phyloP scores from a whole-genome alignment of 768 basidiomycete species.

The Suillus clintonianus region DNA sequence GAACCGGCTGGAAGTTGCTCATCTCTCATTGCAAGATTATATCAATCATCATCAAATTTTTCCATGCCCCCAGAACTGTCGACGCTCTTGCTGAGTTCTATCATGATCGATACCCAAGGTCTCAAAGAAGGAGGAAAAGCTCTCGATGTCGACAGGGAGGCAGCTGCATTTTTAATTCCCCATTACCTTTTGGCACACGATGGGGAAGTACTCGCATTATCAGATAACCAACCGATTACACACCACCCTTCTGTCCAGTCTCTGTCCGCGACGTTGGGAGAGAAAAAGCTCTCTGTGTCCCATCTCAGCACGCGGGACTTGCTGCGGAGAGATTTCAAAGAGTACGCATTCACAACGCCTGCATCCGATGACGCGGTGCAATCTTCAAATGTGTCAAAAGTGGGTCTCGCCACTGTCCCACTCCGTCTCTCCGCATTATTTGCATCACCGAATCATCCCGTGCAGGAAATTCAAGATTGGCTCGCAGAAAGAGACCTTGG shows the following conservation, averaged over 20 bases:
- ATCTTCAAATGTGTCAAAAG: constrained; percentile 40
- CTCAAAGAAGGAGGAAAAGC: constrained; percentile 82
- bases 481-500: constrained; percentile 65
- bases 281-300: constrained; percentile 68
- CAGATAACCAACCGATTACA: constrained; percentile 18
- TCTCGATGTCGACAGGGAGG: constrained; percentile 57
- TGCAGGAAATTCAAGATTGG: constrained; percentile 46
- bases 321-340: constrained; percentile 93
- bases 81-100: constrained; percentile 73
- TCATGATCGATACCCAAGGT: constrained; percentile 86
- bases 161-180: constrained; percentile 66
- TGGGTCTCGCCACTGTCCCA: constrained; percentile 85
- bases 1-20: constrained; percentile 77
- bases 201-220: constrained; percentile 25
- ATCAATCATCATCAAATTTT: constrained; percentile 15
- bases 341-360: constrained; percentile 60
- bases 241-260: constrained; percentile 43
- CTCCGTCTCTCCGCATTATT: constrained; percentile 53
- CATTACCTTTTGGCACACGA: constrained; percentile 44
- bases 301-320: constrained; percentile 74
- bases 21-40: constrained; percentile 53
- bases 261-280: constrained; percentile 45
- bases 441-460: constrained; percentile 21
- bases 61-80: constrained; percentile 61
- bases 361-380: constrained; percentile 26